Conservation (phyloP, 2,329 filamentous ascomycete species). For the Hypoxylon sp. region DNA sequence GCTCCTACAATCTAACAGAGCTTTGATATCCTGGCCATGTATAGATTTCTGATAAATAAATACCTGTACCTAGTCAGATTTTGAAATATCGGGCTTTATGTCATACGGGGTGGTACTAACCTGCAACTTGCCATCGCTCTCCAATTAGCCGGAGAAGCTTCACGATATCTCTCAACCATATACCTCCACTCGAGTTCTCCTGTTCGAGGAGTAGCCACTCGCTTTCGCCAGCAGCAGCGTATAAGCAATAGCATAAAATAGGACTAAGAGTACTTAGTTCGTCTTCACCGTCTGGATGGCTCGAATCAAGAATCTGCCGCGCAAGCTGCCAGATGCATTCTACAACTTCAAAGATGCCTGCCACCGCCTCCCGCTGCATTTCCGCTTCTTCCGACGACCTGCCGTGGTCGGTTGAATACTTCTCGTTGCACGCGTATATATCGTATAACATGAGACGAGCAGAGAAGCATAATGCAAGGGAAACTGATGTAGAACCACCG, state of each 20-base stretch:
- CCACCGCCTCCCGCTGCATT: conserved; percentile 35
- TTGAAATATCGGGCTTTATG: too few species aligned
- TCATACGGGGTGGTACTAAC: conserved; percentile 17
- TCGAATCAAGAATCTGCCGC: conserved; percentile 23
- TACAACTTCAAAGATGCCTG: conserved; percentile 31
- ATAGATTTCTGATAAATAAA: conserved; percentile 37
- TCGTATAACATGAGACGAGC: conserved; percentile 41
- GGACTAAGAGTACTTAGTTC: conserved; percentile 22
- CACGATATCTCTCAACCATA: conserved; percentile 38
- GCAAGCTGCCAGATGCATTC: conserved; percentile 27
- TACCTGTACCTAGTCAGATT: conserved; percentile 23
- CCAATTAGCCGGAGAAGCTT: conserved; percentile 32
- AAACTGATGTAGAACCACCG: conserved; percentile 11
- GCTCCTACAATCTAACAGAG: conserved; percentile 6
- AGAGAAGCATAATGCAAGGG: conserved; percentile 39
- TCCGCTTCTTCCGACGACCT: conserved; percentile 43
- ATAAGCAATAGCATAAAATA: conserved; percentile 41
- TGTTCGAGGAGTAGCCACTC: conserved; percentile 43
- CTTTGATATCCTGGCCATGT: conserved; percentile 44
- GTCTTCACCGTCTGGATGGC: neutral
- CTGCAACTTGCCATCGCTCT: conserved; percentile 40
- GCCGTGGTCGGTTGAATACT: conserved; percentile 35
- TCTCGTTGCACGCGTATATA: conserved; percentile 43
- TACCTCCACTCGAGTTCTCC: conserved; percentile 26
- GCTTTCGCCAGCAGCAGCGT: conserved; percentile 33